phyloP scores from a whole-genome alignment of 2,329 filamentous ascomycete genomes.

The Epichloe gansuensis region DNA sequence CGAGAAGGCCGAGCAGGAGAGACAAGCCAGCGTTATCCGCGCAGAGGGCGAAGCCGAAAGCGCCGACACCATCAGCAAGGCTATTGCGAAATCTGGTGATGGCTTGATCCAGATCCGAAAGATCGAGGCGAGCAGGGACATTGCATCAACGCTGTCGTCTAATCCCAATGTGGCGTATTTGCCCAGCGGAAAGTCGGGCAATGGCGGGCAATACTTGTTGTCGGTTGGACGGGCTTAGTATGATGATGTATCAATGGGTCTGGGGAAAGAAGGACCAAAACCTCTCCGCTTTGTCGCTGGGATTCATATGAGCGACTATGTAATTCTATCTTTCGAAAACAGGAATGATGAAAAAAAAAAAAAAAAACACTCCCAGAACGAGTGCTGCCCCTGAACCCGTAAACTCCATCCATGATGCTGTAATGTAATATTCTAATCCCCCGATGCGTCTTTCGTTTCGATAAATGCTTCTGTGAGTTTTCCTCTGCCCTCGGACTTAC shows the following conservation, averaged over 20 bases:
- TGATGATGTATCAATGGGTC: constrained; percentile 7
- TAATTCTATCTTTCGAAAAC: constrained; percentile 21
- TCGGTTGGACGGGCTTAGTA: constrained; percentile 33
- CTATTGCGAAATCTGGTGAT: constrained; percentile 84
- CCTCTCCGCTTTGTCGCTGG: constrained; percentile 9
- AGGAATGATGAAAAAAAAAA: neutral
- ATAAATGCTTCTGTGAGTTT: constrained; percentile 26
- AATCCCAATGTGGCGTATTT: constrained; percentile 97
- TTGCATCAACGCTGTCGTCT: constrained; percentile 73
- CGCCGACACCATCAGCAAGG: constrained; percentile 88
- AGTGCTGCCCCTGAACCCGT: neutral
- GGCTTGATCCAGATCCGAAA: constrained; percentile 90
- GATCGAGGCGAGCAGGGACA: constrained; percentile 94
- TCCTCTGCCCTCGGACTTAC: constrained; percentile 10
- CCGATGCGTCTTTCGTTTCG: constrained; percentile 13
- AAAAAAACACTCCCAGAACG: neutral
- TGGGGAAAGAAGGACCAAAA: neutral
- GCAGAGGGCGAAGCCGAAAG: constrained; percentile 96
- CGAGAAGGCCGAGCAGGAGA: constrained; percentile 96
- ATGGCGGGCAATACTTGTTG: constrained; percentile 38
- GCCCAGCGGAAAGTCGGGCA: constrained; percentile 59
- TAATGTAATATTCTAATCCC: neutral
- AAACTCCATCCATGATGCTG: neutral
- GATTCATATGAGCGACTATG: constrained; percentile 17
- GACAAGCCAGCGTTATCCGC: constrained; percentile 95